phyloP scores from a whole-genome alignment of 768 basidiomycete genomes.

The Tulasnella sp. region DNA sequence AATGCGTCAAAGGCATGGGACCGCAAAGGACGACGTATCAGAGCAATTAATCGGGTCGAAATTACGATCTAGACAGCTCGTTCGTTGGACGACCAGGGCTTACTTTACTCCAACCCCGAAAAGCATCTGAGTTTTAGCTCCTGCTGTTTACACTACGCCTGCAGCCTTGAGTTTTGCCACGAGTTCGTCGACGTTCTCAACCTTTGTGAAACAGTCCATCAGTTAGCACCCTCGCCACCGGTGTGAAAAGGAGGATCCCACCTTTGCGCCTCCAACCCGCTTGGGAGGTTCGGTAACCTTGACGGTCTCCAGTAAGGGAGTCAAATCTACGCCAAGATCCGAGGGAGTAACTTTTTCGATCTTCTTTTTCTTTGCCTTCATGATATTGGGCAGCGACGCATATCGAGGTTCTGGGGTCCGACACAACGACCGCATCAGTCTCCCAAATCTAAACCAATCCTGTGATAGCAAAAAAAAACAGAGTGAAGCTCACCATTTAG shows the following conservation, averaged over 20 bases:
- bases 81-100: not conserved
- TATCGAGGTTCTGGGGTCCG: conserved; percentile 77
- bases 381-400: conserved; percentile 94
- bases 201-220: conserved; percentile 39
- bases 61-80: not conserved
- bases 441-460: not conserved
- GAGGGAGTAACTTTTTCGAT: conserved; percentile 74
- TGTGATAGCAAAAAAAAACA: not conserved
- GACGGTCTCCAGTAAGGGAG: conserved; percentile 76
- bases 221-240: conserved; percentile 7
- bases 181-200: conserved; percentile 83
- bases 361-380: conserved; percentile 99
- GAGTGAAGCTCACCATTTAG: conserved; percentile 58
- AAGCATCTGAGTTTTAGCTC: not conserved
- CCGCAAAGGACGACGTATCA: not conserved
- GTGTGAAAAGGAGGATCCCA: conserved; percentile 32
- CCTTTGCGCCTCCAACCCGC: conserved; percentile 89
- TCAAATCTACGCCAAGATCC: conserved; percentile 80
- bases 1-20: not conserved
- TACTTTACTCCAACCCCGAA: not conserved
- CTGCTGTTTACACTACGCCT: conserved; percentile 42
- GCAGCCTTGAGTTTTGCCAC: conserved; percentile 85
- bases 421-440: not conserved
- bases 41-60: not conserved
- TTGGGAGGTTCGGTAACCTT: conserved; percentile 87